These are phyloP conservation scores for Hyphodiscus sp. DNA, from an alignment of 2,329 filamentous ascomycete genomes.

Conservation along the genomic window DNA sequence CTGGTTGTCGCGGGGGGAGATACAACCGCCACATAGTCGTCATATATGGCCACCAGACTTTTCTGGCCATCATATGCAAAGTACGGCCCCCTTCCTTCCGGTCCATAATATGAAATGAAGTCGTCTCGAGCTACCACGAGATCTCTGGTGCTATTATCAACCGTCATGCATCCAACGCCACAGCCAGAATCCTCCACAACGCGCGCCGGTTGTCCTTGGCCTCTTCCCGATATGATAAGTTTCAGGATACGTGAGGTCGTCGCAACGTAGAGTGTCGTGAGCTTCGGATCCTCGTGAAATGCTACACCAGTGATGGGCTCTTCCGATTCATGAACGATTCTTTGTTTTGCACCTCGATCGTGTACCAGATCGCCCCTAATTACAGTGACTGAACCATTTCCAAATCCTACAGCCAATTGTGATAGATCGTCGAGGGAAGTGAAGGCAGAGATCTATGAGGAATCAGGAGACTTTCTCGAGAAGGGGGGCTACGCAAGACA, in stretches of 20 bases:
- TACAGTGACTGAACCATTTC: conserved; percentile 88
- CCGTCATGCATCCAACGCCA: conserved; percentile 89
- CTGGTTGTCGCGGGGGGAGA: conserved; percentile 58
- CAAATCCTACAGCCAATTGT: conserved; percentile 92
- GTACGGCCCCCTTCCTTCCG: conserved; percentile 77
- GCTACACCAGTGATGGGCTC: conserved; percentile 92
- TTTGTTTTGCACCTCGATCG: conserved; percentile 87
- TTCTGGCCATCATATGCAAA: conserved; percentile 91
- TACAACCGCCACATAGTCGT: conserved; percentile 81
- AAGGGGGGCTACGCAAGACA: conserved; percentile 23
- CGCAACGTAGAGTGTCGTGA: conserved; percentile 82
- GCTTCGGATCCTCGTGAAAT: conserved; percentile 51
- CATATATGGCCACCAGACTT: conserved; percentile 69
- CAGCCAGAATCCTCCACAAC: conserved; percentile 87
- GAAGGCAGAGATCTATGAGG: conserved; percentile 71
- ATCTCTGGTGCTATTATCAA: conserved; percentile 72
- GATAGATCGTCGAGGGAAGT: conserved; percentile 80
- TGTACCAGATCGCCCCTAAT: conserved; percentile 92
- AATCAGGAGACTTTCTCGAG: neutral
- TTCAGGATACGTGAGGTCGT: conserved; percentile 86
- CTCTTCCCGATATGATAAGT: conserved; percentile 77
- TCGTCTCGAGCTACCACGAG: conserved; percentile 91
- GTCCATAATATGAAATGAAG: conserved; percentile 88
- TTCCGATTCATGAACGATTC: conserved; percentile 92
- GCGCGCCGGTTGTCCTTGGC: conserved; percentile 82